Base-by-base conservation (phyloP, 805 yeast genomes). In the Danielozyma ontarioensis region DNA sequence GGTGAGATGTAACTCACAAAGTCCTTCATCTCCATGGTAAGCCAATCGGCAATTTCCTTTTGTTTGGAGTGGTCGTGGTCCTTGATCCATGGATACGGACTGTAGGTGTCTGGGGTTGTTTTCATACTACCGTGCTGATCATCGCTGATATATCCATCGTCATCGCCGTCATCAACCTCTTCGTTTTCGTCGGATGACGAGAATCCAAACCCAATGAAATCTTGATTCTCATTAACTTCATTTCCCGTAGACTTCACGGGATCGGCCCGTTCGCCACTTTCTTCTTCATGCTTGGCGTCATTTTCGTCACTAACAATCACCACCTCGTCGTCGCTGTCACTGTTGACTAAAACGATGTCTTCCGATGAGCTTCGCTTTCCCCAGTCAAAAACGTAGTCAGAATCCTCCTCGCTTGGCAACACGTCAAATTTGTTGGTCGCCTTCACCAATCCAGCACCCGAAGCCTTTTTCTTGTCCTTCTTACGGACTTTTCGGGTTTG, bases 1-100 rank as follows among this genome's bases (percentile, higher is more conserved):
- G 97, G 97, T 1, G 96, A 83, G 17, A 89, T 78, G 55, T 88
- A 90, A 29, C 77, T 74, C 18, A 84, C 82, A 55, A 87, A 90
- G 51, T 87, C 95, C 42, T 73, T 74, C 41, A 90, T 84, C 54
- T 90, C 97, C 57, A 73, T 67, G 3, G 93, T 83, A 15, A 90
- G 68, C 93, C 96, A 87, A 45, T 83, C 89, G 1, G 89, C 80
- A 22, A 88, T 76, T 46, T 84, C 94, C 42, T 72, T 70, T 52
- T 83, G 88, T 33, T 65, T 74, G 1, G 86, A 76, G 51, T 85
- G 94, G 46, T 85, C 90, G 44, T 80, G 83, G 40, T 80, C 76
- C 34, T 77, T 68, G 16, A 84, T 71, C 96, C 96, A 87, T 0
- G 95, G 95, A 39, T 57, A 77, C 22, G 64, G 55, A 2, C 64